Conservation (phyloP, 495 filamentous ascomycete species). For the Penicillium cinerascens region DNA sequence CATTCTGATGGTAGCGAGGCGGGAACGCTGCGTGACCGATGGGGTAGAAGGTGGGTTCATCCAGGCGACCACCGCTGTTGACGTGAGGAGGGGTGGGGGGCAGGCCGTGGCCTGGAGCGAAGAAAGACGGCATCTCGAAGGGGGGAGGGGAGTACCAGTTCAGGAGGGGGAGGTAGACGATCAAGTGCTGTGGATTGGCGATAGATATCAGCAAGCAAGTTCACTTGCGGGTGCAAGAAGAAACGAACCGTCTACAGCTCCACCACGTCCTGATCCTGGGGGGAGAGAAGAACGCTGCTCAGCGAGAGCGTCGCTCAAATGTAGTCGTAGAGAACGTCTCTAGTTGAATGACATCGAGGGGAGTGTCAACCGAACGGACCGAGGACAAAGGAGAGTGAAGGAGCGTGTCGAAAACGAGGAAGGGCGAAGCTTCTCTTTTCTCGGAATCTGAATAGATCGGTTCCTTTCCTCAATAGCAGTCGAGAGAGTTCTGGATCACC, state of each 20-base stretch:
- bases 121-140: constrained; percentile 46
- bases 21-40: constrained; percentile 41
- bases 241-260: constrained; percentile 49
- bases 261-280: constrained; percentile 42
- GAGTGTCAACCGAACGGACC: constrained; percentile 23
- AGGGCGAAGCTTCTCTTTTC: not conserved
- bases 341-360: constrained; percentile 46
- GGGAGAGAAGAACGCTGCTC: constrained; percentile 37
- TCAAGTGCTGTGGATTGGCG: constrained; percentile 12
- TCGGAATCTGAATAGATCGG: not conserved
- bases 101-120: constrained; percentile 42
- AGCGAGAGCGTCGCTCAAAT: constrained; percentile 41
- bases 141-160: constrained; percentile 28
- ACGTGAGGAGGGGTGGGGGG: constrained; percentile 47
- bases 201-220: constrained; percentile 12
- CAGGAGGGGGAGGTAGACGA: constrained; percentile 41
- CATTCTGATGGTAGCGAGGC: constrained; percentile 45
- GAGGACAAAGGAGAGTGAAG: constrained; percentile 26
- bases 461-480: not conserved
- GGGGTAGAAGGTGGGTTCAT: constrained; percentile 42
- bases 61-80: constrained; percentile 38
- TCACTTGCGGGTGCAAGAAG: constrained; percentile 8
- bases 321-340: constrained; percentile 31
- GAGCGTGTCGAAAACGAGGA: constrained; percentile 12
- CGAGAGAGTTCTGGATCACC: constrained; percentile 4